Percentiles rank a stretch among this genome's conserved stretches.
Evolutionary conservation across 352 stramenopile species (phyloP).

Genomic region (Pythium sukuiense): DNA sequence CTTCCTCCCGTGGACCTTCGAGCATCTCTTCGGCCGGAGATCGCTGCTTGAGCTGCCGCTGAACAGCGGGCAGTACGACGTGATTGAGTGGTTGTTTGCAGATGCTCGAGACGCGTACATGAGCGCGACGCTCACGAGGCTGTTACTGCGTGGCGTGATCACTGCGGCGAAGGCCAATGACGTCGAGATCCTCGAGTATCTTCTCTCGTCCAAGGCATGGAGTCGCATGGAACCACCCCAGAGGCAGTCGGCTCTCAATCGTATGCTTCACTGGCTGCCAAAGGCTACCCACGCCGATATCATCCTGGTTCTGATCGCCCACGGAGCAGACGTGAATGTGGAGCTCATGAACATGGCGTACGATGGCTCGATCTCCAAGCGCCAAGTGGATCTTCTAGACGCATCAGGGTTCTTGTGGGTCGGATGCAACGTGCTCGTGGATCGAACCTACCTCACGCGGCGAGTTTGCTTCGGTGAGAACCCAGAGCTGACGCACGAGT

Average conservation of each 20-base stretch:
- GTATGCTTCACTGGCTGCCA: too few relatives aligned
- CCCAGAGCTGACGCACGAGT: too few relatives aligned
- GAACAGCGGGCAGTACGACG: neutral
- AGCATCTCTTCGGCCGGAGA: neutral
- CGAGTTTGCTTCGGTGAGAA: too few relatives aligned
- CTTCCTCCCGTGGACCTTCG: neutral
- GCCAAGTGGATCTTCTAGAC: neutral
- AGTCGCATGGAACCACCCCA: too few relatives aligned
- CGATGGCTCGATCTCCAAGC: neutral
- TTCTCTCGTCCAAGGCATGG: neutral
- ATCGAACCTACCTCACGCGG: too few relatives aligned
- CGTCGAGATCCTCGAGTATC: neutral
- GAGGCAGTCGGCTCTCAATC: too few relatives aligned
- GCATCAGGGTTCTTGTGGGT: neutral
- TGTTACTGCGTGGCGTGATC: neutral
- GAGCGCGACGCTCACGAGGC: neutral
- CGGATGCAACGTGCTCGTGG: too few relatives aligned
- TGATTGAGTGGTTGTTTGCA: neutral
- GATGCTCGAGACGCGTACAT: neutral
- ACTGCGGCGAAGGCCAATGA: neutral
- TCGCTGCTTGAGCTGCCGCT: neutral
- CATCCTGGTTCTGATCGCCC: neutral
- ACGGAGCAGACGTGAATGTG: neutral
- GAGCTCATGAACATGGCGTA: neutral
- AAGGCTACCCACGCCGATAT: neutral